A percentile compares a stretch with the other conserved stretches of the same genome.
Evolutionary conservation across 2,329 filamentous ascomycete species (phyloP).

Genomic region (Colletotrichum lindemuthianum): DNA sequence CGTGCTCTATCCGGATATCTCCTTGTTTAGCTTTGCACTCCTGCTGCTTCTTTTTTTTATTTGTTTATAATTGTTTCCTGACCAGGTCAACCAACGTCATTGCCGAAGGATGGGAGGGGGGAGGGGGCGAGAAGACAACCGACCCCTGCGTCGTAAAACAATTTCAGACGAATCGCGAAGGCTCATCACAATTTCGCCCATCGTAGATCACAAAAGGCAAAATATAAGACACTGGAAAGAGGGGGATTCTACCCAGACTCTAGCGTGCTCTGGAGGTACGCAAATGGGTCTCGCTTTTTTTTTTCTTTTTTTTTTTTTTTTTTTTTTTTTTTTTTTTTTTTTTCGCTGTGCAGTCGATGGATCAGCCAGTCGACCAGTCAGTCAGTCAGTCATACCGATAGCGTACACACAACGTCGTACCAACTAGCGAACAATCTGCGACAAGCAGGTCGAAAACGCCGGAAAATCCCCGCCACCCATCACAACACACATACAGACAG

Average conservation of each 20-base stretch:
- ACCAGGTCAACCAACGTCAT: background rate
- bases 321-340: too few species aligned
- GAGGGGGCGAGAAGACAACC: background rate
- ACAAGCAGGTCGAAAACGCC: background rate
- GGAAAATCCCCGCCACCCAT: background rate
- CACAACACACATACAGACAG: background rate
- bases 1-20: too few species aligned
- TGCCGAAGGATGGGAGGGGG: constrained; percentile 1
- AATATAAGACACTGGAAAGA: background rate
- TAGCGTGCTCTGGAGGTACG: background rate
- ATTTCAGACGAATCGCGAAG: constrained; percentile 18
- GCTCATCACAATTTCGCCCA: constrained; percentile 32
- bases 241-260: background rate
- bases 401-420: background rate
- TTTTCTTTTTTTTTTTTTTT: too few species aligned
- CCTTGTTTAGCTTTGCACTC: too few species aligned
- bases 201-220: constrained; percentile 29
- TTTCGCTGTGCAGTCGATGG: too few species aligned
- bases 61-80: constrained; percentile 3
- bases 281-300: background rate
- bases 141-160: constrained; percentile 17
- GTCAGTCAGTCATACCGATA: background rate
- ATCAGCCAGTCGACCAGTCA: background rate
- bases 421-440: constrained; percentile 1
- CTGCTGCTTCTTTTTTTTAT: background rate